Percentiles rank a stretch among this genome's conserved stretches.
phyloP scores from a whole-genome alignment of 345 rosid genomes.

The Pistacia atlantica region DNA sequence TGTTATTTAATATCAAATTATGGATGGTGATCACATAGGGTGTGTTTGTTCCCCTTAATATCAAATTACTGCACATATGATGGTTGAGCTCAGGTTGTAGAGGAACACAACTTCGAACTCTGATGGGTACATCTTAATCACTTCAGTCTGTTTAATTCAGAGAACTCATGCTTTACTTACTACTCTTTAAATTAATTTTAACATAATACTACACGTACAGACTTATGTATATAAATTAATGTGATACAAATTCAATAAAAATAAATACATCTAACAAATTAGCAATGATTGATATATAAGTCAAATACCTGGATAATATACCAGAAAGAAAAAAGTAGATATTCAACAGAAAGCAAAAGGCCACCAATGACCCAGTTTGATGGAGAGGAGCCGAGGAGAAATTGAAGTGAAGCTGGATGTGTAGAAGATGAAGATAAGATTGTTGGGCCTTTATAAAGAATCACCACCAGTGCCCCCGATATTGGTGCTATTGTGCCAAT shows the following conservation, averaged over 20 bases:
- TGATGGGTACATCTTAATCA: constrained; percentile 46
- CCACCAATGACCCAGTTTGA: constrained; percentile 40
- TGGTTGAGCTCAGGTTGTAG: constrained; percentile 23
- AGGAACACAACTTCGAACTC: constrained; percentile 34
- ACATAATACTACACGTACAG: too few relatives aligned
- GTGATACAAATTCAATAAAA: too few relatives aligned
- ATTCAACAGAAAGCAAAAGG: constrained; percentile 23
- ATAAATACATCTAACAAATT: too few relatives aligned
- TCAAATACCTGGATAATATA: constrained; percentile 33
- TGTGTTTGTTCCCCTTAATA: too few relatives aligned
- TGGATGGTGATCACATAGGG: too few relatives aligned
- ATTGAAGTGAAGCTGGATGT: background rate
- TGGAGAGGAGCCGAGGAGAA: constrained; percentile 10
- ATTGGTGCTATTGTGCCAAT: constrained; percentile 26
- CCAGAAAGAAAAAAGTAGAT: constrained; percentile 27
- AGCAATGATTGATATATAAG: too few relatives aligned
- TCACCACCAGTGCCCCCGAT: constrained; percentile 31
- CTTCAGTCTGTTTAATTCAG: constrained; percentile 29
- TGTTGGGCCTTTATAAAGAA: constrained; percentile 36
- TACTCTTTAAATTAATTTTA: too few relatives aligned
- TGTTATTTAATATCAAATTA: too few relatives aligned
- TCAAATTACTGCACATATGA: constrained; percentile 37
- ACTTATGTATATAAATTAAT: too few relatives aligned
- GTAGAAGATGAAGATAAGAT: constrained; percentile 11
- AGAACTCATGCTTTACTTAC: too few relatives aligned